Evolutionary conservation across 2,329 filamentous ascomycete species (phyloP).

Genomic region (Claviceps pusilla): DNA sequence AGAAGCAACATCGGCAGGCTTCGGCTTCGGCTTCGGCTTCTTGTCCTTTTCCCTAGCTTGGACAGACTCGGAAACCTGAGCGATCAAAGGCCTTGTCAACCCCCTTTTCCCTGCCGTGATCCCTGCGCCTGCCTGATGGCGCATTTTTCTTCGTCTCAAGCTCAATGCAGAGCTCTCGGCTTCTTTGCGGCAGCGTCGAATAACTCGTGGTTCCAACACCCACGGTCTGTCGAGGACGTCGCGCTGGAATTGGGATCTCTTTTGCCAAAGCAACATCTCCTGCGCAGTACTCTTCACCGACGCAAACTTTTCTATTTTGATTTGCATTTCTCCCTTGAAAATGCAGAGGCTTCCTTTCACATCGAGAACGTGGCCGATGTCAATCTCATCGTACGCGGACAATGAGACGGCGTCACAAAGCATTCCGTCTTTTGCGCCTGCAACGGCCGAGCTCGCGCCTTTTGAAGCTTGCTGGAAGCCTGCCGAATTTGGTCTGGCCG

Average conservation of each 20-base stretch:
- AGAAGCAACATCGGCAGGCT: conserved; percentile 1
- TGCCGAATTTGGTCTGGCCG: not conserved
- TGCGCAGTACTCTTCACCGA: conserved; percentile 35
- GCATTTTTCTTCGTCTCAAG: conserved; percentile 13
- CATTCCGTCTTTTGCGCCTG: not conserved
- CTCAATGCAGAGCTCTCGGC: conserved; percentile 22
- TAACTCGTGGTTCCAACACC: conserved; percentile 33
- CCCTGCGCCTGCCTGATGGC: conserved; percentile 9
- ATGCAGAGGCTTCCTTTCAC: conserved; percentile 36
- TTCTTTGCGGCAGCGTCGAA: conserved; percentile 35
- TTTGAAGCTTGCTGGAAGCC: not conserved
- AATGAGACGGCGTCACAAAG: conserved; percentile 1
- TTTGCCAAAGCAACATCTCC: conserved; percentile 46
- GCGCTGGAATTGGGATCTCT: conserved; percentile 32
- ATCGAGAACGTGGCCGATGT: conserved; percentile 41
- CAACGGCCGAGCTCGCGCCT: not conserved
- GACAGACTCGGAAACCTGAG: conserved; percentile 1
- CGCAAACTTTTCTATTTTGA: conserved; percentile 37
- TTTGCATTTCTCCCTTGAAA: conserved; percentile 34
- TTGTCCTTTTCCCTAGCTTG: conserved; percentile 2
- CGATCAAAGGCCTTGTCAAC: not conserved
- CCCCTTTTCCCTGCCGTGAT: not conserved
- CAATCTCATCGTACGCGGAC: conserved; percentile 19
- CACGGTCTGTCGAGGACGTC: conserved; percentile 39
- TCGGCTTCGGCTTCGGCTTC: not conserved